A percentile compares a stretch with the other conserved stretches of the same genome.
Conservation (phyloP, 139 green algal genomes). For the Coelastrella sp. region DNA sequence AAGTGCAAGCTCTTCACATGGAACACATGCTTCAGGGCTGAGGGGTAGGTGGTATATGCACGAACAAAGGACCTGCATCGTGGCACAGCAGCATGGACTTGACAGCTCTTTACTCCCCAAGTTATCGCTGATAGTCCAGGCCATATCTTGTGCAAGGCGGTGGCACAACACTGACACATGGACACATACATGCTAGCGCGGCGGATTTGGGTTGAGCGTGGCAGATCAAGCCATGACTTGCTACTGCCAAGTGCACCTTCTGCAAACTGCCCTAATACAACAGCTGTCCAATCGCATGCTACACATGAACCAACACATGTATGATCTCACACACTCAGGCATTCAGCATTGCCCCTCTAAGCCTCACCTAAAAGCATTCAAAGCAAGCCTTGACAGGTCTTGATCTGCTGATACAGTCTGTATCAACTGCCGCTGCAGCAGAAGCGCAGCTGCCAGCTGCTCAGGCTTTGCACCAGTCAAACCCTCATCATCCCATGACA, state of each 20-base stretch:
- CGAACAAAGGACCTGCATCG: conserved; percentile 68
- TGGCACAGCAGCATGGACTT: not conserved
- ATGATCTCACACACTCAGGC: no score
- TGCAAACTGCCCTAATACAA: no score
- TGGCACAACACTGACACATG: no score
- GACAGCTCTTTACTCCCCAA: not conserved
- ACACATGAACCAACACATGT: no score
- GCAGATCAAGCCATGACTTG: no score
- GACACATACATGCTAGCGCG: no score
- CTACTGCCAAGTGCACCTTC: no score
- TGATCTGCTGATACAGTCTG: conserved; percentile 59
- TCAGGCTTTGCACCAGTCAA: conserved; percentile 9
- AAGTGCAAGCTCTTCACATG: conserved; percentile 92
- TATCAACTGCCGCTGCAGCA: conserved; percentile 61
- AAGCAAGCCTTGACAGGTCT: conserved; percentile 64
- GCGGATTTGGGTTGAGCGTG: no score
- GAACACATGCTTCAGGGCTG: conserved; percentile 85
- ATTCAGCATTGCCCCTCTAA: no score
- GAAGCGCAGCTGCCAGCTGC: conserved; percentile 14
- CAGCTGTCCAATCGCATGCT: no score
- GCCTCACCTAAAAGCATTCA: conserved; percentile 82
- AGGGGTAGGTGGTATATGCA: conserved; percentile 87
- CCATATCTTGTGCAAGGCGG: no score
- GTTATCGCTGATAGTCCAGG: not conserved
- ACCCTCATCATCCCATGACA: not conserved